Base-by-base conservation (phyloP, 176 grass and related monocot genomes). In the Poa pratensis region DNA sequence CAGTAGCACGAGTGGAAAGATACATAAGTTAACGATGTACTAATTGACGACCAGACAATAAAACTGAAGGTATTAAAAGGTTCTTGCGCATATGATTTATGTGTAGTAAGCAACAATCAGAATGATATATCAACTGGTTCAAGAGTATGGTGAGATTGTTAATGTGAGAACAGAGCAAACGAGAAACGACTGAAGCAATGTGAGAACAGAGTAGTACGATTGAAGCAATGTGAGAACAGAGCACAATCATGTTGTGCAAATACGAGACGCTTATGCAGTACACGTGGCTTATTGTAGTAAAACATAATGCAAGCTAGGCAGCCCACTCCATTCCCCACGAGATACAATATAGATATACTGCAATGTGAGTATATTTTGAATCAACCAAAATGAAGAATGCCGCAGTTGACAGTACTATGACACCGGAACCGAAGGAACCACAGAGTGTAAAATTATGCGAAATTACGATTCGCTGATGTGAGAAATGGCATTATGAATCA, bases 221-320 rank as follows among this genome's bases (percentile, higher is more conserved):
- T 15, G 46, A 75, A 53, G 73, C 26, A 75, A 51, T 74, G 70
- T 16, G 24, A 26, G 68, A 60, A 60, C 57, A 60, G 39, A 71
- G 34, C 3, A 69, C 66, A 69, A 16, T 12, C 46, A 7, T 43
- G 45, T 49, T 8, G 13, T 7, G 69, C 20, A 46, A 72, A 74
- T 50, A 15, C 1, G 26, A 51, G 71, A 75, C 7, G 45, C 50
- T 49, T 6, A 15, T 61, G 32, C 13, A 23, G 45, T 27, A 48
- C 12, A 48, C 40, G 7, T 17, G 32, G 5, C 27, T 28, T 72
- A 23, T 40, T 45, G 39, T 65, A 7, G 23, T 37, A 39, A 39
- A 30, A 13, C 12, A 6, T 17, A n/a, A 24, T 15, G 39, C 32
- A 61, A 11, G 3, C 14, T 27, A 49, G 22, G 1, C n/a, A 26